Percentiles rank a stretch among this genome's conserved stretches.
Evolutionary conservation across 768 basidiomycete species (phyloP).

Genomic region (Mycena sanguinolenta): DNA sequence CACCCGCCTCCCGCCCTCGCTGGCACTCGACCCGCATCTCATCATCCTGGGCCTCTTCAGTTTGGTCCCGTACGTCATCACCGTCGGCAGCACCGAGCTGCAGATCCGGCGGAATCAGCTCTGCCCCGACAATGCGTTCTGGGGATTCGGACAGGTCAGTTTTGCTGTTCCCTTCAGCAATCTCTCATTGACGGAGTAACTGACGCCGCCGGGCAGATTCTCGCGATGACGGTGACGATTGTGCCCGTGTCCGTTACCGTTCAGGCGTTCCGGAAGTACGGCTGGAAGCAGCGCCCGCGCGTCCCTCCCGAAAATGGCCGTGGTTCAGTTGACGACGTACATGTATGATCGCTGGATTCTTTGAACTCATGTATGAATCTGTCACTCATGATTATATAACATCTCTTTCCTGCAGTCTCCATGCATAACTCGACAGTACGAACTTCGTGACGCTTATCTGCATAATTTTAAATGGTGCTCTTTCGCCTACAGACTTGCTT

Average conservation of each 20-base stretch:
- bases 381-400: too few species aligned
- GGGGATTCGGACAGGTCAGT: slow-evolving; percentile 47
- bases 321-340: too few species aligned
- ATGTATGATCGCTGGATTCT: too few species aligned
- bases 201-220: slow-evolving; percentile 6
- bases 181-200: not conserved
- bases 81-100: slow-evolving; percentile 36
- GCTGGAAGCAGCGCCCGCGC: slow-evolving; percentile 23
- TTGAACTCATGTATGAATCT: too few species aligned
- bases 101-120: slow-evolving; percentile 37
- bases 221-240: slow-evolving; percentile 32
- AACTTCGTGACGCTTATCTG: too few species aligned
- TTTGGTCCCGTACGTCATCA: slow-evolving; percentile 23
- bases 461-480: too few species aligned
- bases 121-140: slow-evolving; percentile 29
- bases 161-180: not conserved
- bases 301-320: not conserved
- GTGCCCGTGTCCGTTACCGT: slow-evolving; percentile 30
- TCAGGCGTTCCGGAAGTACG: slow-evolving; percentile 30
- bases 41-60: slow-evolving; percentile 20
- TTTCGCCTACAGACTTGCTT: too few species aligned
- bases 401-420: too few species aligned
- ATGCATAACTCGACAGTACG: too few species aligned
- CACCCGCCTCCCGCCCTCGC: slow-evolving; percentile 23
- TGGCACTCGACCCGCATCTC: slow-evolving; percentile 28